A percentile compares a stretch with the other conserved stretches of the same genome.
These are phyloP conservation scores for Colletotrichum cordylinicola DNA, from an alignment of 2,329 filamentous ascomycete genomes.

Conservation along the genomic window DNA sequence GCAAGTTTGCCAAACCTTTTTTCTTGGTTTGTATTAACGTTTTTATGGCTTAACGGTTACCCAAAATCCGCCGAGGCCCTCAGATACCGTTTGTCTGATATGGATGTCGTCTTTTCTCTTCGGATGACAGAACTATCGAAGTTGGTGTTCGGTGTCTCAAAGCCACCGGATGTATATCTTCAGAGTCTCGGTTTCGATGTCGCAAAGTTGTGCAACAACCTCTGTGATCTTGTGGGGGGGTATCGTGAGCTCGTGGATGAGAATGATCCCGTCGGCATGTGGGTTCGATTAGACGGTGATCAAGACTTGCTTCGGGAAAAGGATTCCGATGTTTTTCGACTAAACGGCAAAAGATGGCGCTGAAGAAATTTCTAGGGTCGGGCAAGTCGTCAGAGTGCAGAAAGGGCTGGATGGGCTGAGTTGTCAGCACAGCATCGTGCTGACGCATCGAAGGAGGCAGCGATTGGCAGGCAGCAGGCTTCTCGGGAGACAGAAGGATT, in stretches of 20 bases:
- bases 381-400: not conserved
- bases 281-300: not conserved
- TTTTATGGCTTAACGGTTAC: not conserved
- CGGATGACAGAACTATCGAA: not conserved
- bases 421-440: not conserved
- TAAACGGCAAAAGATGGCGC: not conserved
- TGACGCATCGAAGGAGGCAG: not conserved
- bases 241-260: not conserved
- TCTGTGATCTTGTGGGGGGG: not conserved
- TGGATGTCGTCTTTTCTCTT: not conserved
- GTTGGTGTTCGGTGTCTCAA: not conserved
- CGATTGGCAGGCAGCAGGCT: not conserved
- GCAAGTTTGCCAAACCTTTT: not conserved
- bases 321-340: not conserved
- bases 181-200: not conserved
- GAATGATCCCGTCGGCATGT: not conserved
- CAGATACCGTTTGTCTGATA: not conserved
- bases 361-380: not conserved
- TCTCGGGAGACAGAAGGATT: not conserved
- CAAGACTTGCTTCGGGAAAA: not conserved
- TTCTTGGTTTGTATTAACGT: not conserved
- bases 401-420: not conserved
- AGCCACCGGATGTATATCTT: not conserved
- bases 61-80: not conserved
- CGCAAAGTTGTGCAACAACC: not conserved